These are phyloP conservation scores for Populus pruinosa DNA, from an alignment of 345 rosid genomes.

Conservation along the genomic window DNA sequence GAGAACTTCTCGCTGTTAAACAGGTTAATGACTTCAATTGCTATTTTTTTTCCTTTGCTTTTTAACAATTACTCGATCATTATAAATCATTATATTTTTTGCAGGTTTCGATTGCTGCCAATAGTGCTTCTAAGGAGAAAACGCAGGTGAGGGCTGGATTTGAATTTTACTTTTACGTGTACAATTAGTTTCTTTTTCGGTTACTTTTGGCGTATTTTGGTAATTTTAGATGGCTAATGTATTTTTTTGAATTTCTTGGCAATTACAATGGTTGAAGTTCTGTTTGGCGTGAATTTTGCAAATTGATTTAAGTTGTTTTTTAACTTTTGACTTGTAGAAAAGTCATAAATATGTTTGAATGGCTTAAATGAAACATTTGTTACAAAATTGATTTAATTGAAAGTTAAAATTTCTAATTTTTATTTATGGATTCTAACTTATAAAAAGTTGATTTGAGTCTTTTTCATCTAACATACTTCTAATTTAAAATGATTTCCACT, in stretches of 20 bases:
- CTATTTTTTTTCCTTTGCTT: background rate
- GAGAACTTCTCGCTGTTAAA: constrained; percentile 35
- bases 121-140: constrained; percentile 69
- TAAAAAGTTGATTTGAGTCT: too few relatives aligned
- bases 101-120: constrained; percentile 62
- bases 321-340: too few relatives aligned
- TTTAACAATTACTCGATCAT: background rate
- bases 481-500: too few relatives aligned
- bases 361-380: too few relatives aligned
- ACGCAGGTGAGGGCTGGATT: constrained; percentile 42
- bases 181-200: background rate
- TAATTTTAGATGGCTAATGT: background rate
- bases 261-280: background rate
- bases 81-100: background rate
- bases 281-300: too few relatives aligned
- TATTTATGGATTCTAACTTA: too few relatives aligned
- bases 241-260: background rate
- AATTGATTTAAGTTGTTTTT: too few relatives aligned
- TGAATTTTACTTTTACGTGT: background rate
- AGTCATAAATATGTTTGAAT: too few relatives aligned
- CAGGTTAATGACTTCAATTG: constrained; percentile 15
- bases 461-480: too few relatives aligned
- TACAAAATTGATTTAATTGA: too few relatives aligned
- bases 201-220: background rate
- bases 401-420: too few relatives aligned